phyloP scores from a whole-genome alignment of 164 flowering plant species.

The Warburgia ugandensis region DNA sequence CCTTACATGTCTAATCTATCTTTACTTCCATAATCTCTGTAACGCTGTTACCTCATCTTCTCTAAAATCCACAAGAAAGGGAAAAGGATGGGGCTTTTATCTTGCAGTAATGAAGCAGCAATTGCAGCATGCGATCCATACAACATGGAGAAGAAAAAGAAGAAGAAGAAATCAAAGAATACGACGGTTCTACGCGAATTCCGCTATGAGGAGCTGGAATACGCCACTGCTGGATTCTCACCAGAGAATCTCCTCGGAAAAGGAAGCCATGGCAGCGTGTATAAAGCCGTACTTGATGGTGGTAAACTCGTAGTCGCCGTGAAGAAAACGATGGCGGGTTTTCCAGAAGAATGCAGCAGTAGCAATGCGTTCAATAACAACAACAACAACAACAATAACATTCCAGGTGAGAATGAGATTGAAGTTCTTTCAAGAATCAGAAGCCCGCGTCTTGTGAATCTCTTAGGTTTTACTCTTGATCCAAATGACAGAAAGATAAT shows the following conservation, averaged over 20 bases:
- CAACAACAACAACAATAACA: neutral
- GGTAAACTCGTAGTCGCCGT: constrained; percentile 59
- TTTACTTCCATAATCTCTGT: too few species aligned
- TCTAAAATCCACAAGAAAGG: too few species aligned
- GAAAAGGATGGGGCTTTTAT: constrained; percentile 78
- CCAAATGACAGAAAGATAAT: constrained; percentile 25
- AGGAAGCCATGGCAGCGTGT: constrained; percentile 86
- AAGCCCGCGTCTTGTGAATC: constrained; percentile 52
- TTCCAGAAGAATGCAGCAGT: neutral
- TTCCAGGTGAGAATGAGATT: constrained; percentile 64
- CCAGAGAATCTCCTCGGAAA: constrained; percentile 55
- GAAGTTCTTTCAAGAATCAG: constrained; percentile 57
- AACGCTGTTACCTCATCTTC: too few species aligned
- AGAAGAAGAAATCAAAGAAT: neutral
- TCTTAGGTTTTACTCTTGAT: constrained; percentile 49
- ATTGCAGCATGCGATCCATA: constrained; percentile 53
- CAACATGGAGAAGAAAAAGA: constrained; percentile 5
- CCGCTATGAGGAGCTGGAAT: constrained; percentile 40
- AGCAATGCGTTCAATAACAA: neutral
- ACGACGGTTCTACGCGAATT: constrained; percentile 20
- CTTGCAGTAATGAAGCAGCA: constrained; percentile 68
- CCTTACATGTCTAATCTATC: too few species aligned
- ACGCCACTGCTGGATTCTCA: constrained; percentile 65
- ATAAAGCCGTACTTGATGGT: constrained; percentile 49
- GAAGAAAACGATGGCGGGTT: constrained; percentile 20